phyloP scores from a whole-genome alignment of 2,329 filamentous ascomycete species.

The Fragosphaeria purpurea region DNA sequence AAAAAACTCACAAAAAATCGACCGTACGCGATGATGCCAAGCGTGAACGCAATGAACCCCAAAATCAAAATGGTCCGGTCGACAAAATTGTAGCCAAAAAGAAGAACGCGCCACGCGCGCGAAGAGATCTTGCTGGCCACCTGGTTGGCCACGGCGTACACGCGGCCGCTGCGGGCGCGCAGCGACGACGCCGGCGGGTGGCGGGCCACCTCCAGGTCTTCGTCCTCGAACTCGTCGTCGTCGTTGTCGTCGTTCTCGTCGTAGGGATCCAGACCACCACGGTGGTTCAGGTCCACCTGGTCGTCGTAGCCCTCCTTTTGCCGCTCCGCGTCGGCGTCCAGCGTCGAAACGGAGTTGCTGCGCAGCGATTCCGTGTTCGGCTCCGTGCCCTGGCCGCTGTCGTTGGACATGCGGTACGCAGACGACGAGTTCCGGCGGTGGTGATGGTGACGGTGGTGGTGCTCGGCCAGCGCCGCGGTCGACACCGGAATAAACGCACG shows the following conservation, averaged over 20 bases:
- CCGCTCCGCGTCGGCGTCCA: conserved; percentile 34
- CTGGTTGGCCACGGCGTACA: conserved; percentile 42
- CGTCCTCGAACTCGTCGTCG: conserved; percentile 26
- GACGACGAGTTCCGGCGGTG: conserved; percentile 13
- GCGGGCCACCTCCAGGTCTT: conserved; percentile 31
- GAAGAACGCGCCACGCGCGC: conserved; percentile 46
- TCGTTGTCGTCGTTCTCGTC: conserved; percentile 30
- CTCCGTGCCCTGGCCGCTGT: conserved; percentile 68
- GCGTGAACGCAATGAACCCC: conserved; percentile 62
- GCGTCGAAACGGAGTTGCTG: conserved; percentile 54
- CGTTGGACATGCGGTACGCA: conserved; percentile 51
- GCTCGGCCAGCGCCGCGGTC: conserved; percentile 41
- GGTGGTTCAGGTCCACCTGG: conserved; percentile 7
- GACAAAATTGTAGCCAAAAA: conserved; percentile 53
- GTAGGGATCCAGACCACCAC: conserved; percentile 22
- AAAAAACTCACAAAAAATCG: conserved; percentile 69
- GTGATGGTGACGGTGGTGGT: conserved; percentile 28
- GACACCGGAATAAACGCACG: conserved; percentile 55
- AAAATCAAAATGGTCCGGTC: conserved; percentile 71
- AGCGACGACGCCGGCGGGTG: conserved; percentile 16
- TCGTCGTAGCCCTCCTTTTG: conserved; percentile 41
- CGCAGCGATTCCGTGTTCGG: conserved; percentile 56
- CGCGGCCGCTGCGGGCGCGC: conserved; percentile 34
- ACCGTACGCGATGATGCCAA: conserved; percentile 66
- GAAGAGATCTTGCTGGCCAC: conserved; percentile 46